Evolutionary conservation across 805 yeast species (phyloP), one percentile per base, ranked within the genome.

Genomic region (Yarrowia phangngaensis): DNA sequence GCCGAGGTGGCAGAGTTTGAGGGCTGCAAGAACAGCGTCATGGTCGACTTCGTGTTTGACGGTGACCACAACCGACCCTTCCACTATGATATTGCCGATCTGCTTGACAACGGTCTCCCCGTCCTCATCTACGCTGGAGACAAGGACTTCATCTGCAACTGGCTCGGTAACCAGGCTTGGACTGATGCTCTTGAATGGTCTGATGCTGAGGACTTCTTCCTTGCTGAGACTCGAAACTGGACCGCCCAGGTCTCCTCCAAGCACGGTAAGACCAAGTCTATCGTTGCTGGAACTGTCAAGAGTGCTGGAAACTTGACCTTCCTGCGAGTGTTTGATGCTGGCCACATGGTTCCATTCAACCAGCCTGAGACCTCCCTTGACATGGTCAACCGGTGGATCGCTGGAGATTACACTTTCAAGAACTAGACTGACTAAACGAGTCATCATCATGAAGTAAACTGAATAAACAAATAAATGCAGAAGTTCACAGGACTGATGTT

Each of bases 261-360:
- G 22, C 8, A 38, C 8, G 46, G 46, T 12, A 38, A 38, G 46
- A 38, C 32, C 23, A 36, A 26, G 30, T 4, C 20, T 6, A 32
- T 38, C 3, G 65, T 69, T 54, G 77, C 80, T 28, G 97, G 97
- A 52, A 78, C 82, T 58, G 82, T 80, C 20, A 87, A 86, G 70
- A 82, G 78, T 60, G 75, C 71, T 56, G 81, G 80, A 36, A 72
- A 76, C 53, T 79, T 89, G 57, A 84, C 95, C 4, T 90, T 82
- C 71, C 72, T 86, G 65, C 76, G 95, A 64, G 78, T 89, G 8
- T 89, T 72, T 60, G 90, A 79, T 54, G 97, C 94, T 46, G 97
- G 97, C 22, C 97, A 90, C 68, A 88, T 89, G 96, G 95, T 87
- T 54, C 97, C 97, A n/a, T 82, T 69, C 60, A 89, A 89, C 67